Base-by-base conservation (phyloP, 441 rosid species). In the Jatropha podagrica region DNA sequence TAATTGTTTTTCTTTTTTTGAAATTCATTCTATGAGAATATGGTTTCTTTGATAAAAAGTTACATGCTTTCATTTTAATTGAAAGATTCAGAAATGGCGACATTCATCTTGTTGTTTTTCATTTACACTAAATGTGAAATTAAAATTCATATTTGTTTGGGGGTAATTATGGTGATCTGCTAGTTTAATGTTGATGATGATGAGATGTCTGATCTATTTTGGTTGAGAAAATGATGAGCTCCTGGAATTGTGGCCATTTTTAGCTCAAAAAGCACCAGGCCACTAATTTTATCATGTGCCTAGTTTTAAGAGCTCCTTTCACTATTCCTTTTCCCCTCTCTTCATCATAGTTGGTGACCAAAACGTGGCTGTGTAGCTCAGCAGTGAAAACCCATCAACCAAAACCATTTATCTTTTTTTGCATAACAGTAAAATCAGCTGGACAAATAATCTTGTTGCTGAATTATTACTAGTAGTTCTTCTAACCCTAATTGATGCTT, bases 261-360 rank as follows among this genome's bases (percentile, higher is more conserved):
- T 27, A 41, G 51, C 52, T n/a, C 1, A 26, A 70, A 69, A 70
- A 42, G 66, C 60, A 40, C 15, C 26, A 38, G 37, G 32, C 32
- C 32, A 32, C 32, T 32, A 32, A 3, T 13, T 73, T 72, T 4
- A 62, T 59, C 68, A 48, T 73, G 64, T 65, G 63, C 71, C 64
- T 52, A 40, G 54, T 74, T 74, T 40, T 52, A 51, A 52, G 70
- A 74, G 71, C 56, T 52, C 8, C 64, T 74, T 66, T 40, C 7
- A 5, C 59, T 11, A 32, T 48, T 48, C 9, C 3, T 27, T 46
- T 46, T 10, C 20, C 49, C 20, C 49, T 26, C 17, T 11, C 1
- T 10, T 32, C 26, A 58, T 58, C 6, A 20, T 20, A 7, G 65
- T 32, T 48, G 15, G 18, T 48, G 26, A 5, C 17, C 12, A 2